A percentile compares a stretch with the other conserved stretches of the same genome.
phyloP scores from a whole-genome alignment of 2,329 filamentous ascomycete genomes.

The Cladobotryum mycophilum region DNA sequence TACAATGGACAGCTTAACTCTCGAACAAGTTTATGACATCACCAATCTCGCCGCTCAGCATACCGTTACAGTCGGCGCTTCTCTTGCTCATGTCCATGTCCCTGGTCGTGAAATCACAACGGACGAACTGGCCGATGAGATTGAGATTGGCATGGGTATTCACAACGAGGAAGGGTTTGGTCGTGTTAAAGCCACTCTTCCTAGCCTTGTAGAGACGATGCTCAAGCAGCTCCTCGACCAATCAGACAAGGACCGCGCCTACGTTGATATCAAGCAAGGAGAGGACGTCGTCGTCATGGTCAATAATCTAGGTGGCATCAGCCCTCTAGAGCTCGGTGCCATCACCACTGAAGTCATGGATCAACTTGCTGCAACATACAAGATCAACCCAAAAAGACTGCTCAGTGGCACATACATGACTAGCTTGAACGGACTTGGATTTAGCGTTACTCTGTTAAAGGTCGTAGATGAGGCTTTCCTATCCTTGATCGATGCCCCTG shows the following conservation, averaged over 20 bases:
- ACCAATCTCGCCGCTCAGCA: constrained; percentile 42
- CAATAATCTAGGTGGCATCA: constrained; percentile 19
- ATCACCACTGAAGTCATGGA: constrained; percentile 15
- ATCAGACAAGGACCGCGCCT: constrained; percentile 47
- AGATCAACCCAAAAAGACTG: constrained; percentile 41
- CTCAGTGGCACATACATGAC: constrained; percentile 56
- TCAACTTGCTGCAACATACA: constrained; percentile 13
- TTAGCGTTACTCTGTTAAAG: constrained; percentile 52
- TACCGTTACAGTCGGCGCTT: constrained; percentile 45
- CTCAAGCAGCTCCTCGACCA: constrained; percentile 55
- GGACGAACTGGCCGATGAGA: constrained; percentile 43
- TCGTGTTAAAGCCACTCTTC: constrained; percentile 41
- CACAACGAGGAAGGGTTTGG: constrained; percentile 32
- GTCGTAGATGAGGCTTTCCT: constrained; percentile 48
- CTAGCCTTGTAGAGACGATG: constrained; percentile 53
- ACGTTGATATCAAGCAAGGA: constrained; percentile 36
- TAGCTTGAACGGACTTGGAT: constrained; percentile 64
- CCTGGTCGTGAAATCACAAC: constrained; percentile 36
- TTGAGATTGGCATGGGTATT: constrained; percentile 44
- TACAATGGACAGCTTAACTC: constrained; percentile 3
- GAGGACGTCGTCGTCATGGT: constrained; percentile 27
- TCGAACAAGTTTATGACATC: constrained; percentile 38
- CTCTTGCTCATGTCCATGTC: constrained; percentile 48
- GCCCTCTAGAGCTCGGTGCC: constrained; percentile 16
- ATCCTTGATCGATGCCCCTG: constrained; percentile 60